phyloP scores from a whole-genome alignment of 306 rosid species.

The Boehmeria nivea region DNA sequence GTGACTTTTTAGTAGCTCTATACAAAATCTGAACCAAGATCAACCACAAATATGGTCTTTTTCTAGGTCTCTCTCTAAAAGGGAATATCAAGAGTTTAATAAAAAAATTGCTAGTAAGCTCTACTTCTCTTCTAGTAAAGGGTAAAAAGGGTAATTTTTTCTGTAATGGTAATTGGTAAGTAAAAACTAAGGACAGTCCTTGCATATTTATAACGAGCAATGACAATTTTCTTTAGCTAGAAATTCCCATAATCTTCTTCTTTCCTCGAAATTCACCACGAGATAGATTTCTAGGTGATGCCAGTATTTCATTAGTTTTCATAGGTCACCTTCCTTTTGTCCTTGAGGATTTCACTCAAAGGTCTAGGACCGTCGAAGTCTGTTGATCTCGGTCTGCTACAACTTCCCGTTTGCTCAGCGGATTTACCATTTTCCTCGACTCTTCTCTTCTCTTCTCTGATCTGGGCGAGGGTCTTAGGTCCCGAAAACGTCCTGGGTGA shows the following conservation, averaged over 20 bases:
- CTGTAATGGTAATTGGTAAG: neutral
- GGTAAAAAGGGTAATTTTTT: slow-evolving; percentile 3
- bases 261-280: too few relatives aligned
- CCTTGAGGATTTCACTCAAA: slow-evolving; percentile 54
- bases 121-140: slow-evolving; percentile 17
- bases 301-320: slow-evolving; percentile 17
- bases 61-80: neutral
- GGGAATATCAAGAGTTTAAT: neutral
- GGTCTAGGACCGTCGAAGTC: slow-evolving; percentile 65
- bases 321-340: slow-evolving; percentile 32
- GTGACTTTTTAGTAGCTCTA: slow-evolving; percentile 15
- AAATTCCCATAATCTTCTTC: too few relatives aligned
- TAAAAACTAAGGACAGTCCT: neutral
- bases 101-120: slow-evolving; percentile 17
- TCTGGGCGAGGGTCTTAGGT: slow-evolving; percentile 69
- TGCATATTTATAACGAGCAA: too few relatives aligned
- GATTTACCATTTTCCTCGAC: slow-evolving; percentile 26
- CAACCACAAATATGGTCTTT: too few relatives aligned
- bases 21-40: slow-evolving; percentile 22
- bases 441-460: slow-evolving; percentile 54
- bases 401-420: neutral
- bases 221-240: too few relatives aligned
- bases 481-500: slow-evolving; percentile 48
- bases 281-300: slow-evolving; percentile 27
- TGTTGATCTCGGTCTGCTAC: slow-evolving; percentile 10